Conservation (phyloP, 1,284 basidiomycete genomes). For the Ganoderma multipileum region DNA sequence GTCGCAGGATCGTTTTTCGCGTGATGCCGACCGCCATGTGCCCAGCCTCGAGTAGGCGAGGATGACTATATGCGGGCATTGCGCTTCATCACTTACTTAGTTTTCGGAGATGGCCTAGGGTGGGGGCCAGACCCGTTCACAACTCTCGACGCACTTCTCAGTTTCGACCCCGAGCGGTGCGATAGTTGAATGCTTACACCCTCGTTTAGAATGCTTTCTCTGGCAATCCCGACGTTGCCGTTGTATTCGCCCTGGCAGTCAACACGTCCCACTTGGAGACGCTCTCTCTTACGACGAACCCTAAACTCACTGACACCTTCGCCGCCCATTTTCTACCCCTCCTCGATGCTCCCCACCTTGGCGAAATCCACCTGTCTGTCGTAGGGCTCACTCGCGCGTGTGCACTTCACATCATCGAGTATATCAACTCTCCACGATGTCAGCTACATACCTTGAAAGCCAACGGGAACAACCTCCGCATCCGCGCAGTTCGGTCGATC, state of each 20-base stretch:
- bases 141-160: not conserved
- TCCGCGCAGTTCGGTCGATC: constrained; percentile 51
- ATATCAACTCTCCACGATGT: constrained; percentile 59
- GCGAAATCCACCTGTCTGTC: constrained; percentile 62
- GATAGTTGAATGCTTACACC: not conserved
- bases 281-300: constrained; percentile 54
- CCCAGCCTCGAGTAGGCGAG: no score
- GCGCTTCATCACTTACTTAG: no score
- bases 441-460: constrained; percentile 57
- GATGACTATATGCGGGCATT: no score
- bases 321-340: constrained; percentile 54
- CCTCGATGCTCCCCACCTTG: constrained; percentile 54
- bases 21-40: no score
- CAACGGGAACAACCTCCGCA: constrained; percentile 63
- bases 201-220: constrained; percentile 51
- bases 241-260: constrained; percentile 51
- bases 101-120: no score
- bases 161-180: not conserved
- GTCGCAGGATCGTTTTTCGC: no score
- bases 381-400: constrained; percentile 56
- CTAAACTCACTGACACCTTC: constrained; percentile 55
- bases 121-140: no score
- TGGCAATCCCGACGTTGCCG: constrained; percentile 43
- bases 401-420: constrained; percentile 53
- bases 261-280: constrained; percentile 55